Conservation (phyloP, 2,329 filamentous ascomycete species). For the Fusarium nematophilum region DNA sequence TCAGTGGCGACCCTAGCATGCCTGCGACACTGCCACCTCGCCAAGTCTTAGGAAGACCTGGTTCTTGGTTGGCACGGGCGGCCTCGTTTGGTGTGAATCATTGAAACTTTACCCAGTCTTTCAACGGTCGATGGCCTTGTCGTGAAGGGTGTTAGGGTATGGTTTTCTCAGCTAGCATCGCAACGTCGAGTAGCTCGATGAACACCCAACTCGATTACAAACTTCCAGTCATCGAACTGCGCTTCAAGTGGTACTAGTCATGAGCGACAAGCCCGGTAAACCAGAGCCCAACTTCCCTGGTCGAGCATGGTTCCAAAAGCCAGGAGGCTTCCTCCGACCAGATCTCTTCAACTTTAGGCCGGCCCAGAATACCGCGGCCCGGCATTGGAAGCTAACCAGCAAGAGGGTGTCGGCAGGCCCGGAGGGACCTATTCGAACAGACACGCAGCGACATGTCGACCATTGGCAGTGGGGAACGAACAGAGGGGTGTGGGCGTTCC, state of each 20-base stretch:
- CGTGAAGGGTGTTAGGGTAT: neutral
- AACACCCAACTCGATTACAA: no score
- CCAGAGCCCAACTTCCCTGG: no score
- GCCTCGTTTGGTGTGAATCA: slow-evolving; percentile 3
- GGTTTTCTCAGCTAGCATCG: neutral
- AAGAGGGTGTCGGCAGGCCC: slow-evolving; percentile 24
- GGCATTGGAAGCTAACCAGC: slow-evolving; percentile 2
- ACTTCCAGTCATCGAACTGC: no score
- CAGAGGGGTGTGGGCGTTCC: slow-evolving; percentile 21
- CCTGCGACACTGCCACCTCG: neutral
- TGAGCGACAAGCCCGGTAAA: no score
- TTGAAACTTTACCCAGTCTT: neutral
- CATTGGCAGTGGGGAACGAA: slow-evolving; percentile 22
- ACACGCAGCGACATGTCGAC: slow-evolving; percentile 14
- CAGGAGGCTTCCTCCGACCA: neutral
- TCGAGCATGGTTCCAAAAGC: no score
- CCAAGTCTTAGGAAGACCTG: slow-evolving; percentile 7
- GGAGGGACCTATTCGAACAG: slow-evolving; percentile 11
- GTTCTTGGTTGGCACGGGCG: slow-evolving; percentile 5
- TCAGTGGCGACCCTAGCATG: slow-evolving; percentile 5
- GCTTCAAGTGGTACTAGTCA: no score
- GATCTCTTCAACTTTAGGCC: slow-evolving; percentile 1
- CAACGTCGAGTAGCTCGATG: no score
- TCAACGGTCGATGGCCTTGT: neutral
- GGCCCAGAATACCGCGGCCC: slow-evolving; percentile 1